Percentiles rank a stretch among this genome's conserved stretches.
Conservation (phyloP, 441 rosid genomes). For the Rhodomyrtus psidioides region DNA sequence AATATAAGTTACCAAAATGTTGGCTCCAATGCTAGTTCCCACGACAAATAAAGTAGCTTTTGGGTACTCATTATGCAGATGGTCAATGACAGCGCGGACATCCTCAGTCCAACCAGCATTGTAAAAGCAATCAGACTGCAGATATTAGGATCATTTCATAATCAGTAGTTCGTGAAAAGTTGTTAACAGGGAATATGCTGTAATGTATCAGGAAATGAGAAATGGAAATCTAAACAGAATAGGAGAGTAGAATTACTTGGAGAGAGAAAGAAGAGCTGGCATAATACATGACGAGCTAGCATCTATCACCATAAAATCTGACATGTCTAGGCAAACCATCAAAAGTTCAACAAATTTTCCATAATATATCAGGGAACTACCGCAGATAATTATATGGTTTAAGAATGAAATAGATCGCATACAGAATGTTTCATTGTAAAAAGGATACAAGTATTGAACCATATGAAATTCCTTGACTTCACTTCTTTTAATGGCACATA, state of each 20-base stretch:
- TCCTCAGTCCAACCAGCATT: conserved; percentile 95
- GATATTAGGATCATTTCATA: not conserved
- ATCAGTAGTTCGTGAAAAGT: not conserved
- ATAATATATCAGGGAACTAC: not conserved
- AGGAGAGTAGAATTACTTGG: not conserved
- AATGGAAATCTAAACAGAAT: not conserved
- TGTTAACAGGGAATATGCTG: not conserved
- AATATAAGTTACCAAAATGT: conserved; percentile 44
- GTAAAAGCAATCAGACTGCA: conserved; percentile 86
- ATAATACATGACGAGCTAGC: not conserved
- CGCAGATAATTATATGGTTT: not conserved
- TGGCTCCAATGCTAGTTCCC: conserved; percentile 93
- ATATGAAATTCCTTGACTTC: not conserved
- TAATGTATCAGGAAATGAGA: not conserved
- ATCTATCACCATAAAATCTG: not conserved
- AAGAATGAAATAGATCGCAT: not conserved
- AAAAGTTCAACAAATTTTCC: not conserved
- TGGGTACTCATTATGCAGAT: conserved; percentile 51
- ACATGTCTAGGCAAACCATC: not conserved
- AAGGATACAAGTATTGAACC: not conserved
- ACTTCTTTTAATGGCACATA: not conserved
- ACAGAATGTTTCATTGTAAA: not conserved
- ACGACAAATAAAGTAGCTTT: conserved; percentile 70
- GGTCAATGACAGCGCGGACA: conserved; percentile 33
- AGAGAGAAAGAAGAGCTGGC: not conserved